Evolutionary conservation across 768 basidiomycete species (phyloP), one percentile per base, ranked within the genome.

Genomic region (Suillus placidus): DNA sequence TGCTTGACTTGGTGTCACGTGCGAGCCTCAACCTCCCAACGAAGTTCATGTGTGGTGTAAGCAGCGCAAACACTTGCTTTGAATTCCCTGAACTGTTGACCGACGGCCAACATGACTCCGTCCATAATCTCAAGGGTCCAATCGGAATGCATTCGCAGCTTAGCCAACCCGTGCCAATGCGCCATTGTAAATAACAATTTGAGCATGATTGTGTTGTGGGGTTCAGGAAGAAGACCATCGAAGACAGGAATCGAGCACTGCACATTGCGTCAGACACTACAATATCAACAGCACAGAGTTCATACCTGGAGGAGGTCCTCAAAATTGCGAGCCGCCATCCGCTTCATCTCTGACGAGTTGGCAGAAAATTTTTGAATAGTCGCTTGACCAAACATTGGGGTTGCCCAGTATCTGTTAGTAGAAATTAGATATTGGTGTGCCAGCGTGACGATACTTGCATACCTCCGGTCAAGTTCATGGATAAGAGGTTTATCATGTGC

Each of bases 251-350:
- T 76, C 0, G 68, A 45, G 45, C 76, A 77, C 76, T 77, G 37
- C 3, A 32, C 4, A 0, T 43, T 1, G 1, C 10, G 7, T 49
- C 13, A 49, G 47, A 6, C 8, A 18, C 23, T 26, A 10, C 6
- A 8, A 16, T 23, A n/a, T 12, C 12, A 23, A 3, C 23, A 13
- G 14, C 7, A 4, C 12, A 26, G 12, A n/a, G 6, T 12, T n/a
- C 20, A 16, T 32, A 42, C 62, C 69, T 80, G 80, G 0, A 80
- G 64, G 7, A 80, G 67, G 58, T 80, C 80, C 51, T 80, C 76
- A 64, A 71, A 80, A 70, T 72, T 71, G 69, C 71, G 70, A 2
- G 78, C 79, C 14, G 78, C 79, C 14, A 80, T 63, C 62, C 74
- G 72, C 54, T 76, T 76, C 69, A 81, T 67, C 34, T 72, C 76